phyloP scores from a whole-genome alignment of 768 basidiomycete genomes.

The Lyophyllum atratum region DNA sequence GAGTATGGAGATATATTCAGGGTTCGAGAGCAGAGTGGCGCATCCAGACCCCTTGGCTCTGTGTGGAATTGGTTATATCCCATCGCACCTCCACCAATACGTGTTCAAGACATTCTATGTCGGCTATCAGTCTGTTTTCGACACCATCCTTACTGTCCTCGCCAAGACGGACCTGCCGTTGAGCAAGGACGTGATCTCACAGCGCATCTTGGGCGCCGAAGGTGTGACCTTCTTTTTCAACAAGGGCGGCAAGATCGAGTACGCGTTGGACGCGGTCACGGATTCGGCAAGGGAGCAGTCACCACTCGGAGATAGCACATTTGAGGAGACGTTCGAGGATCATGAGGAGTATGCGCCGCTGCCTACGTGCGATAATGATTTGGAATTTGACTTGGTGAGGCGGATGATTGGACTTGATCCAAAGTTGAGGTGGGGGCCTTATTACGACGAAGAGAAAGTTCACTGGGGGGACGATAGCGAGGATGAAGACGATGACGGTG shows the following conservation, averaged over 20 bases:
- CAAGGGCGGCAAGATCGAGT: constrained; percentile 27
- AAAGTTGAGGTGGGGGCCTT: constrained; percentile 19
- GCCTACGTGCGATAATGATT: constrained; percentile 25
- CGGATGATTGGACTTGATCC: constrained; percentile 23
- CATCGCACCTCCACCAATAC: constrained; percentile 6
- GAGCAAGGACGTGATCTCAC: not conserved
- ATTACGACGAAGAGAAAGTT: not conserved
- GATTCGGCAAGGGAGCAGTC: constrained; percentile 26
- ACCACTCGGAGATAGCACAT: constrained; percentile 22
- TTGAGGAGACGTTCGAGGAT: constrained; percentile 21
- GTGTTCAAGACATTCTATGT: constrained; percentile 25
- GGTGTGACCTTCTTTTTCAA: constrained; percentile 16
- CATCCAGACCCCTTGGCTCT: not conserved
- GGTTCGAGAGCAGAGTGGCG: constrained; percentile 3
- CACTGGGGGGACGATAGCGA: not conserved
- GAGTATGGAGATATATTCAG: constrained; percentile 2
- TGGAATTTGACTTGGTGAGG: constrained; percentile 30
- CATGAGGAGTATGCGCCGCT: constrained; percentile 18
- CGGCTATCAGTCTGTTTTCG: constrained; percentile 27
- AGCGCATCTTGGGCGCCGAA: not conserved
- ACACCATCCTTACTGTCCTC: constrained; percentile 20
- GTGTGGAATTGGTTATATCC: constrained; percentile 4
- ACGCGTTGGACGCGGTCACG: constrained; percentile 30
- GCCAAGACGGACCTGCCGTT: constrained; percentile 1
- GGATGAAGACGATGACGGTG: not conserved